Percentiles rank a stretch among this genome's conserved stretches.
Conservation (phyloP, 2,329 filamentous ascomycete genomes). For the Didymella keratinophila region DNA sequence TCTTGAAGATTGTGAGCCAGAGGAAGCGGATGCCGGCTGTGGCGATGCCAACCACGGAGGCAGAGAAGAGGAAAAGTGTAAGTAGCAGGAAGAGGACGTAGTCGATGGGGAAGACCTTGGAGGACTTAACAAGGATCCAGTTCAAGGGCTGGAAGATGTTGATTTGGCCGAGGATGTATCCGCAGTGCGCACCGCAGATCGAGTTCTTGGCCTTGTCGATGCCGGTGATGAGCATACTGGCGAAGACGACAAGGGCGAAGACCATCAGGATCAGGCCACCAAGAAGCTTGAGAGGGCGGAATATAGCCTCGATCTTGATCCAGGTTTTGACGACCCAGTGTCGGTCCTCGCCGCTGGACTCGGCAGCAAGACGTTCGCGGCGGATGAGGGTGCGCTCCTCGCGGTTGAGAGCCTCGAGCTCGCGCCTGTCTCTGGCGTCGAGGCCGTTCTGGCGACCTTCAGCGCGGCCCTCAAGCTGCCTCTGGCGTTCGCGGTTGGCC, state of each 20-base stretch:
- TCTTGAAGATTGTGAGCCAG: conserved; percentile 92
- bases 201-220: conserved; percentile 98
- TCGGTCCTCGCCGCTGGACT: conserved; percentile 79
- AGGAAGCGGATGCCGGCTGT: conserved; percentile 92
- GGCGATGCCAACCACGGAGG: conserved; percentile 85
- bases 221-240: conserved; percentile 92
- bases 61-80: conserved; percentile 85
- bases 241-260: conserved; percentile 78
- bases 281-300: conserved; percentile 87
- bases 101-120: conserved; percentile 87
- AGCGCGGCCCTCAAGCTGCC: conserved; percentile 87
- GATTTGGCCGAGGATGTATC: conserved; percentile 87
- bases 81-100: conserved; percentile 88
- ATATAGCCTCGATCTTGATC: conserved; percentile 80
- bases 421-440: conserved; percentile 83
- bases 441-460: conserved; percentile 77
- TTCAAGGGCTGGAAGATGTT: conserved; percentile 97
- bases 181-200: conserved; percentile 86
- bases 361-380: conserved; percentile 84
- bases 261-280: conserved; percentile 81
- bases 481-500: conserved; percentile 87
- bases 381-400: conserved; percentile 93
- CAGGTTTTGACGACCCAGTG: conserved; percentile 76
- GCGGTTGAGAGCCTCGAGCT: conserved; percentile 84
- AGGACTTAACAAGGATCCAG: conserved; percentile 82